A percentile compares a stretch with the other conserved stretches of the same genome.
These are phyloP conservation scores for Lichenothelia convexa DNA, from an alignment of 495 filamentous ascomycete genomes.

Conservation along the genomic window DNA sequence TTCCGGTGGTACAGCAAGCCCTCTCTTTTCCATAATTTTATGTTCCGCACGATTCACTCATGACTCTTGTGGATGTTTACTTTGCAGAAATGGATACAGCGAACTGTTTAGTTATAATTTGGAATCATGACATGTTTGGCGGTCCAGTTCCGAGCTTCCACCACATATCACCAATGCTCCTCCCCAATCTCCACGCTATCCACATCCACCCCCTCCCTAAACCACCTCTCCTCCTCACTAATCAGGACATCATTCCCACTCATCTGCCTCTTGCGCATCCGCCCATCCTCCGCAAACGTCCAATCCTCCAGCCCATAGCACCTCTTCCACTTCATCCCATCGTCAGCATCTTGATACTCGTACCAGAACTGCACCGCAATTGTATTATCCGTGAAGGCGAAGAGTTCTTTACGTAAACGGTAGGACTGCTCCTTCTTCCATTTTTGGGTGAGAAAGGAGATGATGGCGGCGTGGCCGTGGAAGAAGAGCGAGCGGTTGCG, in stretches of 20 bases:
- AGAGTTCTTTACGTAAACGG: constrained; percentile 71
- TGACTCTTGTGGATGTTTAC: too few species aligned
- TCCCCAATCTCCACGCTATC: constrained; percentile 51
- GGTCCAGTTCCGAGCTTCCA: too few species aligned
- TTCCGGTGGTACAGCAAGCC: too few species aligned
- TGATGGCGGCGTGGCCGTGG: constrained; percentile 46
- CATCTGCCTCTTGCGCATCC: constrained; percentile 82
- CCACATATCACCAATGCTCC: constrained; percentile 64
- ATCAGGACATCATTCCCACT: constrained; percentile 76
- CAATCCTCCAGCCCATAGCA: constrained; percentile 86
- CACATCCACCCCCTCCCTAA: constrained; percentile 54
- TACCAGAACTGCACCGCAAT: constrained; percentile 93
- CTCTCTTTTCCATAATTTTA: too few species aligned
- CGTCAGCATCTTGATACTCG: constrained; percentile 54
- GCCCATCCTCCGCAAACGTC: constrained; percentile 66
- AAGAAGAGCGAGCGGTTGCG: constrained; percentile 61
- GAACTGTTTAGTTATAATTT: too few species aligned
- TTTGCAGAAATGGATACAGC: too few species aligned
- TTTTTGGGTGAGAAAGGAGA: constrained; percentile 55
- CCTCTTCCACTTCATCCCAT: constrained; percentile 63
- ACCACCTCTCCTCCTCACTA: constrained; percentile 43
- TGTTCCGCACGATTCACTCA: too few species aligned
- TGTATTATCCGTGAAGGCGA: constrained; percentile 50
- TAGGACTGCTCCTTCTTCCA: constrained; percentile 62
- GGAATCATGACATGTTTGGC: too few species aligned